Evolutionary conservation across 177 flowering plant species (phyloP), one percentile per base, ranked within the genome.

Genomic region (Vitis hybrid): DNA sequence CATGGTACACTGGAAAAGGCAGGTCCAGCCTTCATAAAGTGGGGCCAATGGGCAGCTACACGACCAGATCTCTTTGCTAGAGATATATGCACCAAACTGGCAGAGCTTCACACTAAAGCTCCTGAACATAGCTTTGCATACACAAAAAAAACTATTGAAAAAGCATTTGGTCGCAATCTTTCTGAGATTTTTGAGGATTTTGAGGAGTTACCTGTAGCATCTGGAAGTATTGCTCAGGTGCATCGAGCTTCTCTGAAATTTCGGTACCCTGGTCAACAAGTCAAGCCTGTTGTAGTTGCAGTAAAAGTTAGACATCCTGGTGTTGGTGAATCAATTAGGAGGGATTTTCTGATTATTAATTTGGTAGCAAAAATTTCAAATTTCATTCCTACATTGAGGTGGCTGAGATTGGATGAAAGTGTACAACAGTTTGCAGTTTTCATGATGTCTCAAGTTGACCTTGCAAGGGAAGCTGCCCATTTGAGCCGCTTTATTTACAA

Each of bases 401-500:
- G 97, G 97, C 72, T 93, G 82, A 91, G 98, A 78, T 78, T 93
- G 74, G 98, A 93, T 83, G 98, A 93, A 71, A 91, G 98, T 77
- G 82, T 93, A 10, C 93, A 86, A 59, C 98, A 93, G 66, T 93
- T 93, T 88, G 85, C 88, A 12, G 92, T 88, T 69, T 93, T 88
- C 73, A 91, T 93, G 98, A 77, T 91, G 90, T 93, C 91, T 68
- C 98, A 93, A 81, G 98, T 93, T 73, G 98, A 93, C 72, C 93
- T 93, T 74, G 86, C 98, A n/a, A 88, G 98, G 82, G 98, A 93
- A 83, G 98, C 98, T 73, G 90, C 97, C 26, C 88, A 91, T 67
- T 82, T 93, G 82, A 87, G 85, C 60, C 94, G 97, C 18, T 93
- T 93, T 77, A 88, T 80, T 59, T 91, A 93, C 77, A 93, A 93